Evolutionary conservation across 2,329 filamentous ascomycete genomes (phyloP), one percentile per base, ranked within the genome.

Genomic region (Nothomitra cinnamomea): DNA sequence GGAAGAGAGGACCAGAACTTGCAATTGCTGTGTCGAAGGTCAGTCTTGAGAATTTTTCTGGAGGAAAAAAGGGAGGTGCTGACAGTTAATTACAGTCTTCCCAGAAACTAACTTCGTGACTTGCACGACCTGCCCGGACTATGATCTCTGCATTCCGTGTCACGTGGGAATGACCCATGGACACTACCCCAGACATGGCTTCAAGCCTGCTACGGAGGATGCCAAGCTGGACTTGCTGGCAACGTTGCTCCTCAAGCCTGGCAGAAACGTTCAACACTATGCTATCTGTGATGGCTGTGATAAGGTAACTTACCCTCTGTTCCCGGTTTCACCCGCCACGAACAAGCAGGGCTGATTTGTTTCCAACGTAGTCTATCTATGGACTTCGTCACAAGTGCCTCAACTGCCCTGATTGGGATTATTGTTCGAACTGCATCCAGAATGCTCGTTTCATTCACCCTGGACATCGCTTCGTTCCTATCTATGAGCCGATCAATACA

Each of bases 391-490:
- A 96, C 78, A 98, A 98, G 76, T 98, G 92, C 67, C 75, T 96
- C 58, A 83, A 87, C 65, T 98, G 92, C 72, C 92, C 94, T 43
- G 92, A 98, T 67, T 98, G 87, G 85, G 92, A 98, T 64, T 96
- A 86, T 70, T 98, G 92, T 73, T 75, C 77, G 22, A 72, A 78
- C 7, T 98, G 94, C 68, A 68, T 87, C 55, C 69, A 74, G 61
- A 78, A 75, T 59, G 83, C 86, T 45, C 67, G 70, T 56, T 75
- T 79, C 61, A 79, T 77, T 51, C 94, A 98, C 66, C 80, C 86
- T 17, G 75, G 77, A 54, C 92, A 98, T 67, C 85, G 89, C 59
- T 96, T 98, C 64, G 86, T 86, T 12, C 80, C 87, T 42, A 77
- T 98, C 59, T 95, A 92, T 62, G 84, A 87, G 61, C 79, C 83